Base-by-base conservation (phyloP, 202 grass and related monocot species). In the Panicum virgatum region DNA sequence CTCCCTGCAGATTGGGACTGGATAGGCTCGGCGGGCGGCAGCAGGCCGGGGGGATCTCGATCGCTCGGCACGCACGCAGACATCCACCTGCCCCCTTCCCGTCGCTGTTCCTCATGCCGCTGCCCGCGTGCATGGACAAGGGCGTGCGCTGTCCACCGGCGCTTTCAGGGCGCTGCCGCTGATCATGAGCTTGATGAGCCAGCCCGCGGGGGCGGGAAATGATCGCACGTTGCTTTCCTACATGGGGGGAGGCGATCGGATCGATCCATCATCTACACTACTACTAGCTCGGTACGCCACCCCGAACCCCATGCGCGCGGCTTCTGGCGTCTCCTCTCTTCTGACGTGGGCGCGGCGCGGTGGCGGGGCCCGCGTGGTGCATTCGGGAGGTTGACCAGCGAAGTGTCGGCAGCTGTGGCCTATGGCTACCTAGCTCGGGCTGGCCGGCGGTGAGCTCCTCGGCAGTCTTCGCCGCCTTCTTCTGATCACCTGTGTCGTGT, bases 361-460 rank as follows among this genome's bases (percentile, higher is more conserved):
- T 65, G 75, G 60, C 36, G 54, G 82, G 75, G 3, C 58, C 53
- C 54, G 2, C 32, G 46, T 46, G 57, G 38, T 58, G 23, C 29
- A 58, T 42, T 39, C 66, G 7, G 36, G 29, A 58, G 87, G 76
- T 62, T 81, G 37, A 89, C 71, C 37, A 19, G 22, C 2, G 29
- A 62, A 85, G 64, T 66, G 78, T 89, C 78, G 87, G 82, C 77
- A 82, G 66, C 42, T n/a, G n/a, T 7, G 43, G 9, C 11, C 62
- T 10, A 64, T 8, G 15, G 32, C 32, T 34, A 18, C 5, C 8
- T 32, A 32, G 26, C 58, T n/a, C n/a, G n/a, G n/a, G n/a, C n/a
- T n/a, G 61, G 29, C 29, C 7, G 44, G 25, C 57, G 2, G 34
- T 23, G 81, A 53, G 20, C 36, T 37, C 57, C 11, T 16, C 25